Percentiles rank a stretch among this genome's conserved stretches.
These are phyloP conservation scores for Neonectria ditissima DNA, from an alignment of 2,329 filamentous ascomycete species.

Conservation along the genomic window DNA sequence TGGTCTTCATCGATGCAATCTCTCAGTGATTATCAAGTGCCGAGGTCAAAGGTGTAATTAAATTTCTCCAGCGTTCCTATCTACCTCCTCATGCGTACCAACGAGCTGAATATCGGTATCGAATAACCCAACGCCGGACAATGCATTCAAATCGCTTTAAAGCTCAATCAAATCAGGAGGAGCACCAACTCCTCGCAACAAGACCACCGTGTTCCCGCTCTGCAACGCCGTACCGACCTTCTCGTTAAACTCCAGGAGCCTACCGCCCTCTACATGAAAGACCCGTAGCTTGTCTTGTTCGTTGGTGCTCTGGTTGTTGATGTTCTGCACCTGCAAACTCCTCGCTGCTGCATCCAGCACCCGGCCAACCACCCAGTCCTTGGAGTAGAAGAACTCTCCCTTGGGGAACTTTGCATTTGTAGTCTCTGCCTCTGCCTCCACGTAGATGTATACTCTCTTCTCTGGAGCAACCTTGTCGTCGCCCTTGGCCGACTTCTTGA, in stretches of 20 bases:
- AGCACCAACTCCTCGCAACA: constrained; percentile 87
- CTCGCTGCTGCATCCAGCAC: constrained; percentile 83
- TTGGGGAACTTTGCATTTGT: constrained; percentile 85
- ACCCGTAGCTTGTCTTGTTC: constrained; percentile 86
- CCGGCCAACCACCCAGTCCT: constrained; percentile 90
- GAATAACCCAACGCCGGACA: constrained; percentile 35
- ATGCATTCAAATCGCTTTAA: constrained; percentile 33
- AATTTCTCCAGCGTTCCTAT: constrained; percentile 5
- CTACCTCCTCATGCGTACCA: neutral
- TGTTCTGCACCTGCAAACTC: constrained; percentile 81
- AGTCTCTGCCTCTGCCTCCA: constrained; percentile 90
- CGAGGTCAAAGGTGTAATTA: neutral
- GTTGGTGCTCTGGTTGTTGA: constrained; percentile 81
- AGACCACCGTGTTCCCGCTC: constrained; percentile 89
- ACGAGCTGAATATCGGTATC: neutral
- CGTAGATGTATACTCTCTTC: constrained; percentile 89
- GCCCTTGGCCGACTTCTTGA: constrained; percentile 92
- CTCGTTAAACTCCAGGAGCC: constrained; percentile 88
- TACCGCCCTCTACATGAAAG: constrained; percentile 92
- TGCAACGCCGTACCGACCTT: constrained; percentile 80
- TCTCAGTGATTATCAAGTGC: neutral
- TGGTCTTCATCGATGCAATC: neutral
- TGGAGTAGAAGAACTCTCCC: constrained; percentile 83
- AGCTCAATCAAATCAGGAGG: constrained; percentile 77
- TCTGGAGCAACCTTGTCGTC: constrained; percentile 83